These are phyloP conservation scores for Pichia membranifaciens DNA, from an alignment of 805 yeast species.

Conservation along the genomic window DNA sequence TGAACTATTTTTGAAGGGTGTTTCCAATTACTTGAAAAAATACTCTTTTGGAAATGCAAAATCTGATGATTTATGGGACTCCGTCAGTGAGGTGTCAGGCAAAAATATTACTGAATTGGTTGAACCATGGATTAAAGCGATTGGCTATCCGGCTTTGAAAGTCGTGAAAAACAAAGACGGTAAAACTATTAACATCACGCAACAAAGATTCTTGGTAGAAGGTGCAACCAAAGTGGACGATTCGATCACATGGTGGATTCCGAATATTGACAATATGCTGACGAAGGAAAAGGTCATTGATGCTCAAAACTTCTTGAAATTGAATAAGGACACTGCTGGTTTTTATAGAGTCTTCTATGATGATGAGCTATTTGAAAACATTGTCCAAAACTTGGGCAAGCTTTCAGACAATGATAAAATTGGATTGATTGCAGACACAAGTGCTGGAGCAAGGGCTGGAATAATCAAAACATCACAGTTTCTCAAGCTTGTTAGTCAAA, in stretches of 20 bases:
- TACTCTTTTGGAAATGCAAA: conserved; percentile 67
- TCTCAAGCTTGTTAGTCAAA: conserved; percentile 36
- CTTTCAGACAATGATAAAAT: conserved; percentile 45
- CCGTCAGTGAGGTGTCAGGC: conserved; percentile 58
- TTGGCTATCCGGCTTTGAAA: conserved; percentile 66
- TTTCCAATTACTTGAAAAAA: conserved; percentile 57
- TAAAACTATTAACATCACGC: conserved; percentile 39
- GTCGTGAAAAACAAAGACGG: conserved; percentile 35
- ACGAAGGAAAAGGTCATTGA: conserved; percentile 19
- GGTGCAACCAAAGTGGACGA: conserved; percentile 57
- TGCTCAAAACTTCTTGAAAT: conserved; percentile 30
- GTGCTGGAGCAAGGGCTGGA: conserved; percentile 45
- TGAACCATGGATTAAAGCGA: conserved; percentile 65
- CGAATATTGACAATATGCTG: conserved; percentile 31
- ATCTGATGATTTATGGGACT: conserved; percentile 67
- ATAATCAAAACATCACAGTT: conserved; percentile 37
- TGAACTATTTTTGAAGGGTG: conserved; percentile 66
- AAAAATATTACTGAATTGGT: conserved; percentile 53
- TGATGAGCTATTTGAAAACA: conserved; percentile 34
- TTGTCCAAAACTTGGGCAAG: conserved; percentile 34
- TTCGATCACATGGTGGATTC: conserved; percentile 54
- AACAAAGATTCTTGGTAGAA: conserved; percentile 55
- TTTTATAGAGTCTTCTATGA: conserved; percentile 51
- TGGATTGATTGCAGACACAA: conserved; percentile 49
- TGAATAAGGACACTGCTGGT: conserved; percentile 47